phyloP scores from a whole-genome alignment of 176 grass and related monocot genomes.

The Aechmea fasciata region DNA sequence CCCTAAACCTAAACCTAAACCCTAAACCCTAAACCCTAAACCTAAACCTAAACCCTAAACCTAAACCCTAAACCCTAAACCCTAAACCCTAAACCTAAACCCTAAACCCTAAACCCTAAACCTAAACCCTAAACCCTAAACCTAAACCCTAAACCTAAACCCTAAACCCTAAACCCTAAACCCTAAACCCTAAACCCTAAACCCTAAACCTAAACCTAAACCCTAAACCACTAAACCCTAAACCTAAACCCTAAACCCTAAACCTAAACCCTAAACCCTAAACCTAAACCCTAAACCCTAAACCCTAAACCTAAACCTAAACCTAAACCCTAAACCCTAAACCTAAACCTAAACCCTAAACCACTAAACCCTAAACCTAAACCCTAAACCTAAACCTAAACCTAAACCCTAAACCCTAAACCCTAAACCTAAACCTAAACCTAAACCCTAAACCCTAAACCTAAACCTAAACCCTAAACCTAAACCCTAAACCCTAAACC shows the following conservation, averaged over 20 bases:
- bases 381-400: conserved; percentile 1
- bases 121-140: conserved; percentile 13
- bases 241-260: background rate
- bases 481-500: too few relatives aligned
- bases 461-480: too few relatives aligned
- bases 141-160: conserved; percentile 7
- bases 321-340: conserved; percentile 13
- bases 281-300: conserved; percentile 9
- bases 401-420: conserved; percentile 1
- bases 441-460: too few relatives aligned
- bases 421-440: background rate
- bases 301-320: conserved; percentile 1
- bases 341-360: background rate
- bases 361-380: background rate
- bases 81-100: conserved; percentile 4
- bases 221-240: background rate
- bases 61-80: background rate
- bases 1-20: conserved; percentile 1
- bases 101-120: conserved; percentile 13
- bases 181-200: conserved; percentile 6
- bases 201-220: conserved; percentile 5
- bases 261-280: background rate
- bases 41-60: background rate
- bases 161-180: conserved; percentile 13
- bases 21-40: conserved; percentile 2